Conservation (phyloP, 768 basidiomycete genomes). For the Clitopilus passeckerianus region DNA sequence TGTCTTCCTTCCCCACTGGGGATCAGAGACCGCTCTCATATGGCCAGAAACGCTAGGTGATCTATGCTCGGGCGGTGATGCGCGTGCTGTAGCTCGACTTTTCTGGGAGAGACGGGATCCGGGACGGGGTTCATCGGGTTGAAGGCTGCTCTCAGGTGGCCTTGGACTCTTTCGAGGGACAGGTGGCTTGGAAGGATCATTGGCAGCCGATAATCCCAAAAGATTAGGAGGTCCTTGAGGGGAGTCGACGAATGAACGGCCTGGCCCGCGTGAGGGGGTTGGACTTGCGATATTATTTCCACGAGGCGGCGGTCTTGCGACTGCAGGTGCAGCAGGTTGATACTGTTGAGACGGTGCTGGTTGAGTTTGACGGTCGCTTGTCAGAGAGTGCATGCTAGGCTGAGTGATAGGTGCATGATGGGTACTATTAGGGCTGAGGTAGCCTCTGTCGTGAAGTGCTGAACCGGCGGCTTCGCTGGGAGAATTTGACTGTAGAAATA, state of each 20-base stretch:
- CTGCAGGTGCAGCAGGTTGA: background rate
- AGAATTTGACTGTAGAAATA: constrained; percentile 10
- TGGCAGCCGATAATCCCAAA: background rate
- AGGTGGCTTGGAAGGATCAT: background rate
- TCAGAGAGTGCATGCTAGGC: background rate
- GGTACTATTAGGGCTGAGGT: constrained; percentile 9
- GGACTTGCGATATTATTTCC: background rate
- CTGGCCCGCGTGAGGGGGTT: background rate
- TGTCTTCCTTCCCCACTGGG: background rate
- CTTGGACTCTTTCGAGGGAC: background rate
- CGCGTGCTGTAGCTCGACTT: background rate
- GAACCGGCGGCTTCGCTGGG: constrained; percentile 12
- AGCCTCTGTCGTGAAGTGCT: constrained; percentile 3
- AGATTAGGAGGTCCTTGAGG: background rate
- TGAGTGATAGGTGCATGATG: background rate
- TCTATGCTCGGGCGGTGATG: background rate
- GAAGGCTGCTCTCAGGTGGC: background rate
- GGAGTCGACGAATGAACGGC: background rate
- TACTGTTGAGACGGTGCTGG: background rate
- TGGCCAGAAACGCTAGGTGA: background rate
- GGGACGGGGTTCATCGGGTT: background rate
- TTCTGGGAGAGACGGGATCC: background rate
- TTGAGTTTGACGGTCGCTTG: background rate
- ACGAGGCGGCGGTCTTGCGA: background rate
- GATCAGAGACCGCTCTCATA: background rate